phyloP scores from a whole-genome alignment of 441 rosid species.

The Euphorbia schlechtendalii region DNA sequence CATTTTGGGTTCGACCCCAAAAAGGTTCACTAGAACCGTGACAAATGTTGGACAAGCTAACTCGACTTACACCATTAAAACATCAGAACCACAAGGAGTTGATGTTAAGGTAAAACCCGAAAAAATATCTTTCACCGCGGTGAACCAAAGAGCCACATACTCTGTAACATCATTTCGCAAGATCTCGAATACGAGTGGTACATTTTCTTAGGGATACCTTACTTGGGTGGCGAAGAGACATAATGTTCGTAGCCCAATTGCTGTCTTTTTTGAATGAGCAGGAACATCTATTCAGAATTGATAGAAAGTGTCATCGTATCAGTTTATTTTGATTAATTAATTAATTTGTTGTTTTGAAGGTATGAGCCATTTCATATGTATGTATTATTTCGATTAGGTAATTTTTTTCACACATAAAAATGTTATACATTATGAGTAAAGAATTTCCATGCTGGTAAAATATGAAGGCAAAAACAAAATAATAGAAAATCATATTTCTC shows the following conservation, averaged over 20 bases:
- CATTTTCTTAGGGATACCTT: conserved; percentile 25
- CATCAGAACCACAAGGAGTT: conserved; percentile 27
- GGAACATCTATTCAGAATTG: neutral
- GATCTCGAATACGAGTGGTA: neutral
- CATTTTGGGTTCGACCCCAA: conserved; percentile 18
- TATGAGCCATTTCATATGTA: neutral
- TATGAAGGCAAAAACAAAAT: too few relatives aligned
- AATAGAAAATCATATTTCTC: too few relatives aligned
- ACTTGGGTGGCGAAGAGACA: conserved; percentile 21
- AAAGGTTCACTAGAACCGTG: conserved; percentile 35
- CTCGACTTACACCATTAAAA: conserved; percentile 14
- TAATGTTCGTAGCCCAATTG: too few relatives aligned
- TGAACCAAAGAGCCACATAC: conserved; percentile 35
- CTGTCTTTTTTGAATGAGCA: conserved; percentile 12
- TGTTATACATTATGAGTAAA: too few relatives aligned
- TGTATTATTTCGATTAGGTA: too few relatives aligned
- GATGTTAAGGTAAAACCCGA: conserved; percentile 26
- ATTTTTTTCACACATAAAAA: too few relatives aligned
- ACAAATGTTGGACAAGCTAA: conserved; percentile 35
- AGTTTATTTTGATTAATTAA: neutral
- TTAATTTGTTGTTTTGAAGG: neutral
- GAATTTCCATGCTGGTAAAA: too few relatives aligned
- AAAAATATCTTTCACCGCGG: conserved; percentile 19
- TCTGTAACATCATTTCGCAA: conserved; percentile 23
- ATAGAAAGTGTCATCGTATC: too few relatives aligned